Base-by-base conservation (phyloP, 306 rosid genomes). In the Prunus fruticosa region DNA sequence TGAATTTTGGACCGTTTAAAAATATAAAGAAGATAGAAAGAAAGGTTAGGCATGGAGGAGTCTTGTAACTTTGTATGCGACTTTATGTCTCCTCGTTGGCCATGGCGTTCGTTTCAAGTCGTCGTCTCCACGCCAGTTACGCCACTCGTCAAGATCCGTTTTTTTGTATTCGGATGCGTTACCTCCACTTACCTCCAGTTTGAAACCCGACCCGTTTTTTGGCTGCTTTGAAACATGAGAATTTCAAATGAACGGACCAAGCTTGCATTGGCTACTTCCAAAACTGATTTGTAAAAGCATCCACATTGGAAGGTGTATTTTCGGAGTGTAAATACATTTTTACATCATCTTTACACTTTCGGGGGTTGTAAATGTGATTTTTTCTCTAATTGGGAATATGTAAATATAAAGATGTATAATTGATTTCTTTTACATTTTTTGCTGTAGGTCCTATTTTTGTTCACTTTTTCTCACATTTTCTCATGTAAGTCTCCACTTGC, bases 71-170 rank as follows among this genome's bases (percentile, higher is more conserved):
- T 63, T 58, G 9, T 4, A 47, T 15, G 76, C 78, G 76, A 82
- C 75, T 75, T 41, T 52, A 5, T 64, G 49, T 34, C 41, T 8
- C 11, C 38, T 15, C 13, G 11, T 25, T 18, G 14, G 16, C 15
- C 23, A 11, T 19, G 27, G 71, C 43, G 45, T 22, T 13, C 7
- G 43, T 43, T 27, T 71, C 27, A 41, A 25, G 61, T 28, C 41
- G 82, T 46, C 54, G 67, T 63, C 1, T 66, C 69, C 78, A 50
- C 84, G 89, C 76, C 82, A 83, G 84, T 88, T 84, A 81, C 89
- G 89, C 82, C 89, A 67, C 67, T 49, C 4, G 30, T 73, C 73
- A 22, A 46, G 62, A 69, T 20, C 51, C 50, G 2, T 15, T 20
- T 23, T 3, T 5, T 47, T n/a, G 23, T 2, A 32, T 32, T 38